These are phyloP conservation scores for Geotrichum ghanense DNA, from an alignment of 805 yeast genomes.

Conservation along the genomic window DNA sequence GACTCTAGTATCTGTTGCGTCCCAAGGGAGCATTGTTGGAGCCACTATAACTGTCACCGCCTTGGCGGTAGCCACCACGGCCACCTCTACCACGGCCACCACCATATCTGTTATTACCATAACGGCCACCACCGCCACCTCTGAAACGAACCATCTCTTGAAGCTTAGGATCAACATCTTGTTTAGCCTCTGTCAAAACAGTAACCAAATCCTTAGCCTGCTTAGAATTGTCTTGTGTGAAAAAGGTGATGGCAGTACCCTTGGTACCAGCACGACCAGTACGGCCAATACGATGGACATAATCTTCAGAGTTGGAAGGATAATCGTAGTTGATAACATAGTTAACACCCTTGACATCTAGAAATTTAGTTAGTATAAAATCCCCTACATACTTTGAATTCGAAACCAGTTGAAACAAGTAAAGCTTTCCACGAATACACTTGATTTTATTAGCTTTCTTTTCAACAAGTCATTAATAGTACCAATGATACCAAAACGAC, in stretches of 20 bases:
- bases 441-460: background rate
- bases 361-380: background rate
- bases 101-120: constrained; percentile 41
- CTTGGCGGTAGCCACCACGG: constrained; percentile 20
- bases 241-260: constrained; percentile 92
- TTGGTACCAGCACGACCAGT: constrained; percentile 97
- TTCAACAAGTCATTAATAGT: too few species aligned
- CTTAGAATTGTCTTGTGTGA: constrained; percentile 77
- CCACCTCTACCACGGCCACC: constrained; percentile 36
- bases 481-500: too few species aligned
- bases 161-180: constrained; percentile 72
- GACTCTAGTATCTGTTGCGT: background rate
- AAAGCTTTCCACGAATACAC: background rate
- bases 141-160: constrained; percentile 65
- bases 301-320: constrained; percentile 98
- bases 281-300: constrained; percentile 98
- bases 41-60: constrained; percentile 18
- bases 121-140: constrained; percentile 49
- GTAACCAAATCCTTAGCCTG: constrained; percentile 84
- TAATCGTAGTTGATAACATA: constrained; percentile 90
- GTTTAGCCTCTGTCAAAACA: constrained; percentile 92
- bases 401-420: background rate
- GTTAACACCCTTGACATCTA: constrained; percentile 96
- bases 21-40: constrained; percentile 31
- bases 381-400: background rate